Evolutionary conservation across 331 rosid species (phyloP), one percentile per base, ranked within the genome.

Genomic region (Rhamnella rubrinervis): DNA sequence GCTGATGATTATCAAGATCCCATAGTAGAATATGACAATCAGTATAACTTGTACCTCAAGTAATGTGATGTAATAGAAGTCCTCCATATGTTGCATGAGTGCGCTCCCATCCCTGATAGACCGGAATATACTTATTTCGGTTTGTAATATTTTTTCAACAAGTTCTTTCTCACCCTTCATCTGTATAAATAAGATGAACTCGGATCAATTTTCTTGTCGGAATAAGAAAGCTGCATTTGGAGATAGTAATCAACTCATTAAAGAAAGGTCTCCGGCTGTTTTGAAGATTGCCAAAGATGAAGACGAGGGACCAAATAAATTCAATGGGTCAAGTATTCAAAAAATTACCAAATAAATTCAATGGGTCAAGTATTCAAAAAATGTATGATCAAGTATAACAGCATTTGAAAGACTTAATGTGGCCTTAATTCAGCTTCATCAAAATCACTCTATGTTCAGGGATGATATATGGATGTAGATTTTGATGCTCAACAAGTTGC

Each of bases 1-100:
- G 56, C 68, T 15, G 28, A 21, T 12, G 7, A 13, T 20, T 26
- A 21, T 11, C 26, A 21, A 15, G 23, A 57, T 68, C 23, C 56
- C 63, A 8, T 2, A 14, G 37, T 38, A 39, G 16, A 17, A 26
- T 13, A 8, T 67, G 12, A 4, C 40, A 25, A 52, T 60, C 59
- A 44, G 23, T 38, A 20, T 9, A 61, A 70, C 7, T 17, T 51
- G 56, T 79, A 93, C 98, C 96, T 93, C 98, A 55, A 93, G 85
- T 64, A 93, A 67, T 2, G 98, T 78, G 72, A 91, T 82, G 77
- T 93, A 91, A 83, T 93, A 93, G 80, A 93, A 91, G 85, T 93
- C 98, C 78, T 93, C 98, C 98, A 93, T 93, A 67, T 93, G 98
- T 83, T 93, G 98, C 97, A 88, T 93, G 44, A 88, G 81, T 51